Conservation (phyloP, 169 alveolate genomes). For the Babesia microti region DNA sequence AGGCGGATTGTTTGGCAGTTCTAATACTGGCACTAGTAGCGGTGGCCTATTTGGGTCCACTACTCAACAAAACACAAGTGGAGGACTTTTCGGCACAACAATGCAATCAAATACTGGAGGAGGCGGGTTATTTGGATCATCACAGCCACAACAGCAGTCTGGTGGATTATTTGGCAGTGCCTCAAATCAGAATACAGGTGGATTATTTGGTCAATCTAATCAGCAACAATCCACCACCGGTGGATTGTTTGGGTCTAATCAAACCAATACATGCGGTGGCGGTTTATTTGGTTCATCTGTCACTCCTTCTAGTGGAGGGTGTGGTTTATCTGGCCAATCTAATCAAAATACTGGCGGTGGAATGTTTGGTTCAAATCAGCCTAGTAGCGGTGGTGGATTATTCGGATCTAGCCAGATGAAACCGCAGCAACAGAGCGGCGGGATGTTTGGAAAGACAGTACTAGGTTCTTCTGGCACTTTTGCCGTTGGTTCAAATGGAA, state of each 20-base stretch:
- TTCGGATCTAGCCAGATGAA: too few species aligned
- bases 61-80: slow-evolving; percentile 9
- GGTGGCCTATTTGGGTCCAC: slow-evolving; percentile 12
- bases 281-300: slow-evolving; percentile 1
- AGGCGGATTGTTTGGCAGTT: slow-evolving; percentile 3
- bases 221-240: slow-evolving; percentile 3
- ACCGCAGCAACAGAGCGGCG: too few species aligned
- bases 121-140: slow-evolving; percentile 9
- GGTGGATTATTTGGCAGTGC: neutral
- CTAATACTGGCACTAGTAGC: slow-evolving; percentile 5
- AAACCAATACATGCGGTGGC: neutral
- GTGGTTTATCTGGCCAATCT: too few species aligned
- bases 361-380: too few species aligned
- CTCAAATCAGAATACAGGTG: neutral
- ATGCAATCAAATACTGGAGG: neutral
- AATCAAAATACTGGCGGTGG: too few species aligned
- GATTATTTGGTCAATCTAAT: neutral
- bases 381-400: too few species aligned
- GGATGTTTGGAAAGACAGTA: too few species aligned
- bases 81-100: slow-evolving; percentile 30
- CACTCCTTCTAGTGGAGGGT: too few species aligned
- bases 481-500: too few species aligned
- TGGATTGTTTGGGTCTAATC: neutral
- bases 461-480: too few species aligned
- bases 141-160: neutral